These are phyloP conservation scores for Acanthamoeba sp. DNA, from an alignment of 208 protist genomes.

Conservation along the genomic window DNA sequence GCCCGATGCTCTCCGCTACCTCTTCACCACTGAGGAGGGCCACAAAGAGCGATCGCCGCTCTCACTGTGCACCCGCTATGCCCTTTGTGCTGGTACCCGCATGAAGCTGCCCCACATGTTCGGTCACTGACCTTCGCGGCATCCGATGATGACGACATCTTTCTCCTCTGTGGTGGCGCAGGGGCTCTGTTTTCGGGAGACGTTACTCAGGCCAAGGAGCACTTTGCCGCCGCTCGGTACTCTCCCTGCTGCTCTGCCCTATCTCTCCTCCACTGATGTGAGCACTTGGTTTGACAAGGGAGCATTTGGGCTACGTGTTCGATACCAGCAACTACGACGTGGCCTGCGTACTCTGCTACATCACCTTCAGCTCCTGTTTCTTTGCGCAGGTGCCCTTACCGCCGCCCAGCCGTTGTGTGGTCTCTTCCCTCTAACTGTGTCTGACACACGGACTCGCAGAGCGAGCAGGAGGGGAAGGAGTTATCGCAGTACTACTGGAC, in stretches of 20 bases:
- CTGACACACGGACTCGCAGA: neutral
- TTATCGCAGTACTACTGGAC: constrained; percentile 49
- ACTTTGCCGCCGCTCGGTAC: neutral
- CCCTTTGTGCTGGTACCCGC: neutral
- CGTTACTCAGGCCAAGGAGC: neutral
- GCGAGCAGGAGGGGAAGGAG: neutral
- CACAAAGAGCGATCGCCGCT: neutral
- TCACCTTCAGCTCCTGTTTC: neutral
- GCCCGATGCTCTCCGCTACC: neutral
- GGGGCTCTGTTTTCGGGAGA: neutral
- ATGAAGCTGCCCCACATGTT: neutral
- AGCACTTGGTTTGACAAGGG: neutral
- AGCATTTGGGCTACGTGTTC: constrained; percentile 43
- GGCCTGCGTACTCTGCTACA: constrained; percentile 20
- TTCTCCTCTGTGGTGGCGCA: neutral
- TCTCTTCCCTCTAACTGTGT: too few relatives aligned
- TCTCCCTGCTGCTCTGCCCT: neutral
- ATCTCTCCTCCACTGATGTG: neutral
- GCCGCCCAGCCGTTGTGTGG: neutral
- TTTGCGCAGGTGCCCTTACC: neutral
- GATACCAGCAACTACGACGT: constrained; percentile 52
- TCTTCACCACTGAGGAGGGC: neutral
- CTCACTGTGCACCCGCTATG: constrained; percentile 2
- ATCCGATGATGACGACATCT: too few relatives aligned
- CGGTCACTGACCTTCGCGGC: neutral